Evolutionary conservation across 2,329 filamentous ascomycete genomes (phyloP), one percentile per base, ranked within the genome.

Genomic region (Tolypocladium nubicola): DNA sequence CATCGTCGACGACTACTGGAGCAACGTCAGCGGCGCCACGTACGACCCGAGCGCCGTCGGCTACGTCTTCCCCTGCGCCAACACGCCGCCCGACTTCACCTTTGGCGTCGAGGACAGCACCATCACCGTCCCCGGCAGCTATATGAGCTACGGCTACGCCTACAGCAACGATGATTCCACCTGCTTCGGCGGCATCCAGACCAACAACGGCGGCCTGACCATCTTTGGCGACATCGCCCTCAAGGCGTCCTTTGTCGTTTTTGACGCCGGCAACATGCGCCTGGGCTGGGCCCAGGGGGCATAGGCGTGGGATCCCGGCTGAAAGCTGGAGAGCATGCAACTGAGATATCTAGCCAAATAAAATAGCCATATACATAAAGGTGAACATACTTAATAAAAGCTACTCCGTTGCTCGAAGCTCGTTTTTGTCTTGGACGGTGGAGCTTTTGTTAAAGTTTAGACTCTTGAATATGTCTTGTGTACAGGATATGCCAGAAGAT

Each of bases 121-220:
- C n/a, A 43, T 43, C 13, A 43, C 41, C n/a, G n/a, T 43, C 8
- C 41, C n/a, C n/a, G 41, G 41, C 9, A 43, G 41, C 41, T 43
- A 43, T n/a, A 43, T 43, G 41, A 43, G n/a, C 41, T 43, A 43
- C 23, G 41, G 41, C 41, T 13, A 10, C n/a, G 41, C n/a, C 4
- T 43, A 43, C 41, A 2, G 23, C 2, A 6, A 43, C 41, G n/a
- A 43, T n/a, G 5, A 13, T 3, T 23, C n/a, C 8, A 81, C 75
- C 57, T 89, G 86, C 74, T 88, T 85, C 61, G 85, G 85, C 59
- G 85, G 84, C 63, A 72, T 89, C 23, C 86, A 89, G 72, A 75
- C 10, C 41, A 43, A 43, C 41, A 23, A 23, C 78, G 59, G 39
- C 19, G 62, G 60, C 55, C 74, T 77, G 35, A 81, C 84, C 70